Conservation (phyloP, 1,284 basidiomycete species). For the Entoloma clypeatum region DNA sequence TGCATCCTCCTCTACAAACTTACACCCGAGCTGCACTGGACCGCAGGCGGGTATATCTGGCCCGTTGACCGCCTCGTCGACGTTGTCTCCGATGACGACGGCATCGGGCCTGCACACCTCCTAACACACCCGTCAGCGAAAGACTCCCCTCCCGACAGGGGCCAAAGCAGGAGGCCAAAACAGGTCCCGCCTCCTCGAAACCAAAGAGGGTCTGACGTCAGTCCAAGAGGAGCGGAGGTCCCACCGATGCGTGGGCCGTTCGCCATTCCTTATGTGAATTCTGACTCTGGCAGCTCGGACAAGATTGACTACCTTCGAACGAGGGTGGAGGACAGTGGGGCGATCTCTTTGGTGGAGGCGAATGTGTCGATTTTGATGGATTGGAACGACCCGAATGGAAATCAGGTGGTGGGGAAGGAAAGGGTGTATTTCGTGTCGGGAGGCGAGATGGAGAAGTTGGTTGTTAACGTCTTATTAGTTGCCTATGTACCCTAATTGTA, state of each 20-base stretch:
- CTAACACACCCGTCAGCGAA: too few relatives aligned
- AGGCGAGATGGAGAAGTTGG: conserved; percentile 64
- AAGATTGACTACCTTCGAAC: conserved; percentile 48
- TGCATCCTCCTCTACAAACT: conserved; percentile 74
- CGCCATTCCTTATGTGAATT: conserved; percentile 27
- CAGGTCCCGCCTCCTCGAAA: conserved; percentile 9
- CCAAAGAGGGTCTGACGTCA: too few relatives aligned
- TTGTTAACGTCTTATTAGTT: conserved; percentile 69
- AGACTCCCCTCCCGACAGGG: conserved; percentile 16
- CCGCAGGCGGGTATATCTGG: conserved; percentile 78
- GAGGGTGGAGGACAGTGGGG: conserved; percentile 65
- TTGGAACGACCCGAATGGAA: conserved; percentile 41
- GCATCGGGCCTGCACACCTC: conserved; percentile 28
- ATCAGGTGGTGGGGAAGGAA: conserved; percentile 53
- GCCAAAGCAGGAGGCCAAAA: conserved; percentile 21
- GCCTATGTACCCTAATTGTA: conserved; percentile 52
- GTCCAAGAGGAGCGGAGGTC: too few relatives aligned
- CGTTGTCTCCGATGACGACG: conserved; percentile 49
- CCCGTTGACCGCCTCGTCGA: conserved; percentile 67
- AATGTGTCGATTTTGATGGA: conserved; percentile 62
- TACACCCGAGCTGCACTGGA: conserved; percentile 69
- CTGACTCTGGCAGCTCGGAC: conserved; percentile 34
- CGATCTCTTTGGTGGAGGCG: conserved; percentile 55
- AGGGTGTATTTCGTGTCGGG: conserved; percentile 64
- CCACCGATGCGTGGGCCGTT: conserved; percentile 44